These are phyloP conservation scores for Ramichloridium luteum DNA, from an alignment of 2,329 filamentous ascomycete genomes.

Conservation along the genomic window DNA sequence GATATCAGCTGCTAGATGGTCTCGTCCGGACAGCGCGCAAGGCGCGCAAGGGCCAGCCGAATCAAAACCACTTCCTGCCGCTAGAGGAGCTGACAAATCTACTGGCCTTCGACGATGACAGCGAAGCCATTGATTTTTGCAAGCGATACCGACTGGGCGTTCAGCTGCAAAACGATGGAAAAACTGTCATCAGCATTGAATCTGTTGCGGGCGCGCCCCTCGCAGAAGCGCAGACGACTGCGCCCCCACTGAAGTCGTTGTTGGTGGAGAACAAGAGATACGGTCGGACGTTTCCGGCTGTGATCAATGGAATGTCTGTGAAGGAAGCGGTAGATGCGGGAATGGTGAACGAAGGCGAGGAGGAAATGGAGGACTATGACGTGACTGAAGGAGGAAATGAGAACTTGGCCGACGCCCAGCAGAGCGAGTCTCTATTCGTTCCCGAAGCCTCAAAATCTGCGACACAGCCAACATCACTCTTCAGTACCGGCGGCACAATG, in stretches of 20 bases:
- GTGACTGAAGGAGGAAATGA: constrained; percentile 5
- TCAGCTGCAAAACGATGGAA: constrained; percentile 28
- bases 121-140: constrained; percentile 43
- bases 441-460: constrained; percentile 22
- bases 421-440: constrained; percentile 30
- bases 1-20: constrained; percentile 42
- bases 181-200: constrained; percentile 40
- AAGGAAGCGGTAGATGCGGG: constrained; percentile 37
- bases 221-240: constrained; percentile 19
- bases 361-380: constrained; percentile 17
- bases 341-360: constrained; percentile 35
- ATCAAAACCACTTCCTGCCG: constrained; percentile 9
- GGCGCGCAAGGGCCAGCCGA: constrained; percentile 2
- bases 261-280: constrained; percentile 48
- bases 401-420: constrained; percentile 23
- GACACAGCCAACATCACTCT: no score
- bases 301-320: constrained; percentile 46
- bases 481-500: no score
- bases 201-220: constrained; percentile 29
- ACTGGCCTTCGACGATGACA: constrained; percentile 44
- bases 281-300: constrained; percentile 41
- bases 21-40: constrained; percentile 12
- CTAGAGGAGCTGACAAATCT: constrained; percentile 38
- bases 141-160: constrained; percentile 42
- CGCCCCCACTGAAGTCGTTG: constrained; percentile 31